Percentiles rank a stretch among this genome's conserved stretches.
Evolutionary conservation across 305 asterid species (phyloP).

Genomic region (Fraxinus baroniana): DNA sequence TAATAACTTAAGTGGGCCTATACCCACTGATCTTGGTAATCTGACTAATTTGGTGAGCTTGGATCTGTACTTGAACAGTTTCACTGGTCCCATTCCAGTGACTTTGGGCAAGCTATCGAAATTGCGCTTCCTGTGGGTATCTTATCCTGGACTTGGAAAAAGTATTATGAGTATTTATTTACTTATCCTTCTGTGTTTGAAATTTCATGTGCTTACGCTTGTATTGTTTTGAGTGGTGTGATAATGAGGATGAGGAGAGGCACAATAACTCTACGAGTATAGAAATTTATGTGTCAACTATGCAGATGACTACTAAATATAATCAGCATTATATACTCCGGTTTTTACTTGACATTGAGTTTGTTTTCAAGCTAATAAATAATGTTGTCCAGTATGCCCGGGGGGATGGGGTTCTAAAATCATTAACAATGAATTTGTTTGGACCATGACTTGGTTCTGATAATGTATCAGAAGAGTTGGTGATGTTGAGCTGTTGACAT

Average conservation of each 20-base stretch:
- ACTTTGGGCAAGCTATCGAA: constrained; percentile 20
- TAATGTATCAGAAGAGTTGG: background rate
- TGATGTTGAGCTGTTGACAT: background rate
- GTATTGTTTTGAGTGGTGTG: background rate
- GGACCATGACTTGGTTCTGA: background rate
- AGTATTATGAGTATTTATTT: background rate
- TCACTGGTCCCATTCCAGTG: constrained; percentile 47
- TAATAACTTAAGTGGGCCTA: constrained; percentile 2
- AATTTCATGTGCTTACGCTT: background rate
- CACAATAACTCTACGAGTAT: background rate
- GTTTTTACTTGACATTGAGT: background rate
- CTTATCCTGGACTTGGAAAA: background rate
- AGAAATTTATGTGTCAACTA: background rate
- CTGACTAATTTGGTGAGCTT: constrained; percentile 39
- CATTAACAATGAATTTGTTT: background rate
- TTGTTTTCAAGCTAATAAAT: background rate
- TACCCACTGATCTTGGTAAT: background rate
- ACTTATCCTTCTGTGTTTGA: background rate
- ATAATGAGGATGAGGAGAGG: background rate
- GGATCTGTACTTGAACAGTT: constrained; percentile 36
- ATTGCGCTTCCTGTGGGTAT: constrained; percentile 19
- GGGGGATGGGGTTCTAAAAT: background rate
- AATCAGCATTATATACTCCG: background rate
- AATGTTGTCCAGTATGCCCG: background rate
- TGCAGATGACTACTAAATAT: background rate